phyloP scores from a whole-genome alignment of 2,329 filamentous ascomycete genomes.

The Aspergillus tanneri region DNA sequence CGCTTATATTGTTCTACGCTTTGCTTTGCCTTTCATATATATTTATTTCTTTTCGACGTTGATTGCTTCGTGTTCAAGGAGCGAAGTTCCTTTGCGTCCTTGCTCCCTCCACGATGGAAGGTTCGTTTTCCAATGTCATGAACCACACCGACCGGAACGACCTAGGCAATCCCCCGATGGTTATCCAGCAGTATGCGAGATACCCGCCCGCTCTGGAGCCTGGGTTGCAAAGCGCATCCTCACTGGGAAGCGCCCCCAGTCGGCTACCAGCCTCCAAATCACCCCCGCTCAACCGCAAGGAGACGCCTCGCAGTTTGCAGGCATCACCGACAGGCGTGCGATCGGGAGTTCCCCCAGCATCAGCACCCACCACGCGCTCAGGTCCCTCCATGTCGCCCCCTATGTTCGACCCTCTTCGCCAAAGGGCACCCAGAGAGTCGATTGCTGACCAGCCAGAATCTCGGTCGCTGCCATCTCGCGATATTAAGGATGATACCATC shows the following conservation, averaged over 20 bases:
- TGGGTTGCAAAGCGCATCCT: constrained; percentile 39
- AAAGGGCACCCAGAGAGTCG: constrained; percentile 30
- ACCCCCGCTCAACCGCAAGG: constrained; percentile 39
- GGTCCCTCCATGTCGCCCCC: constrained; percentile 45
- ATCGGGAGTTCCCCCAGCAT: constrained; percentile 27
- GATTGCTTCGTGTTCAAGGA: too few relatives aligned
- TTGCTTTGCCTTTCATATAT: neutral
- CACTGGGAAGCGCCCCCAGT: constrained; percentile 36
- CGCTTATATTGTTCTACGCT: neutral
- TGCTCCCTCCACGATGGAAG: constrained; percentile 29
- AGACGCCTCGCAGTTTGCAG: constrained; percentile 39
- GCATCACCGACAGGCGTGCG: constrained; percentile 38
- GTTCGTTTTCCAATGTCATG: constrained; percentile 30
- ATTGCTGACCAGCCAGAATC: constrained; percentile 46
- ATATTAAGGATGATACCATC: constrained; percentile 68
- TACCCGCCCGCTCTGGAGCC: constrained; percentile 38
- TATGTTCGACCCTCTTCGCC: constrained; percentile 32
- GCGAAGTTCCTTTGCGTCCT: too few relatives aligned
- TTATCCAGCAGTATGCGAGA: constrained; percentile 42
- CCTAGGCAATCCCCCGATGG: constrained; percentile 28
- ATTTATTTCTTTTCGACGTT: too few relatives aligned
- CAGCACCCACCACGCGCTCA: constrained; percentile 26
- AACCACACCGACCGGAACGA: constrained; percentile 29
- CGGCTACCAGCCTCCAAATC: constrained; percentile 34
- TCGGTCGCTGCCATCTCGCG: constrained; percentile 62